phyloP scores from a whole-genome alignment of 495 filamentous ascomycete species.

The Stereocaulon alpinum region DNA sequence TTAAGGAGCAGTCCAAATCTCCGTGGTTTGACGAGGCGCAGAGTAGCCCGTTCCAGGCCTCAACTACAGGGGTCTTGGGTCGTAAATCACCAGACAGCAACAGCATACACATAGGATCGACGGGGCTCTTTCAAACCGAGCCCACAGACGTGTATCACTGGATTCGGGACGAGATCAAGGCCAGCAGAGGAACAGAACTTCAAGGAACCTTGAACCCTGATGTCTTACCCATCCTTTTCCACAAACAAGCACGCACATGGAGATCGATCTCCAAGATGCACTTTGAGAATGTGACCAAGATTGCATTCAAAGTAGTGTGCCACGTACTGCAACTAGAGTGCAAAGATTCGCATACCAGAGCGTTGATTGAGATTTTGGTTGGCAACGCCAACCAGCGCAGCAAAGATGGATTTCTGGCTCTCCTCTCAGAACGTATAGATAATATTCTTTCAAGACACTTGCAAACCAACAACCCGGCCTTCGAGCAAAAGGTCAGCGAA shows the following conservation, averaged over 20 bases:
- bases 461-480: constrained; percentile 19
- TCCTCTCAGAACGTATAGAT: constrained; percentile 7
- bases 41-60: neutral
- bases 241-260: constrained; percentile 20
- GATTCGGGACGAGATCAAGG: constrained; percentile 18
- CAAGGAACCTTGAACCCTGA: constrained; percentile 19
- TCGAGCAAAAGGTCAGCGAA: constrained; percentile 9
- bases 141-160: constrained; percentile 11
- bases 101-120: neutral
- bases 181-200: constrained; percentile 15
- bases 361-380: neutral
- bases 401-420: neutral
- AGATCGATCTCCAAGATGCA: constrained; percentile 9
- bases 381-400: neutral
- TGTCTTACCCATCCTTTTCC: constrained; percentile 20
- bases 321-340: neutral
- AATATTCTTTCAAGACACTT: constrained; percentile 9
- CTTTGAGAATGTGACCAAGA: constrained; percentile 1
- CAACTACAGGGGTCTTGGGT: neutral
- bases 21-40: neutral
- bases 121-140: neutral
- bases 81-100: neutral
- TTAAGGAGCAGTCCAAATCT: neutral
- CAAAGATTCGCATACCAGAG: neutral
- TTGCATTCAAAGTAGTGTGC: neutral